Base-by-base conservation (phyloP, 2,329 filamentous ascomycete genomes). In the Aureobasidium zeae region DNA sequence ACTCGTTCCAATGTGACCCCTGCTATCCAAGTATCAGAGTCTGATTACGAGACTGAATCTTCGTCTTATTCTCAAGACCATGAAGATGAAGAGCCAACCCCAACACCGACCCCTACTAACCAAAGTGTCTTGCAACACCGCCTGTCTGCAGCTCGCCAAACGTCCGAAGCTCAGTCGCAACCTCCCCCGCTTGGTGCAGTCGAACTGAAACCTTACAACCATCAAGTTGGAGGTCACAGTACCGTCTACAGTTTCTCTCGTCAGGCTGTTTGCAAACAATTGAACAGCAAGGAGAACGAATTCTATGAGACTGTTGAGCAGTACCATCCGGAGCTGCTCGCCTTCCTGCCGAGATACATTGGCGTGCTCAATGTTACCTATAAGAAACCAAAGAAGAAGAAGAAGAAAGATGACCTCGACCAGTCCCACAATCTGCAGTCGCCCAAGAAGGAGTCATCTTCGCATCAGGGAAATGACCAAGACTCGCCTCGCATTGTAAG, bases 221-320 rank as follows among this genome's bases (percentile, higher is more conserved):
- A 98, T 64, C 91, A 98, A 64, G 91, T 98, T 44, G 91, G 91
- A 47, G 91, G 91, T 1, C 91, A 98, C 62, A 95, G 87, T 5
- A 95, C 89, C 0, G 76, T 98, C 25, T 98, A 94, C 75, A 82
- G 89, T 30, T 96, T 98, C 60, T 96, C 91, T 13, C 81, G 86
- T 52, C 78, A 88, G 55, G 91, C 91, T 45, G 88, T 98, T 9
- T 98, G 91, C 72, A 98, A 98, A 65, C 87, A 95, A 65, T 75
- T 98, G 57, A 98, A 94, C 63, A 98, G 94, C 61, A 77, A 89
- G 57, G 91, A 98, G 61, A 98, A 98, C 63, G 86, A 94, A 65
- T 98, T 98, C 60, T 98, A 98, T 63, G 91, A 98, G 65, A 91
- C 82, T 44, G 86, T 96, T 55, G 91, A 98, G 68, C 79, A 78